Conservation (phyloP, 1,284 basidiomycete species). For the Malassezia psittaci region DNA sequence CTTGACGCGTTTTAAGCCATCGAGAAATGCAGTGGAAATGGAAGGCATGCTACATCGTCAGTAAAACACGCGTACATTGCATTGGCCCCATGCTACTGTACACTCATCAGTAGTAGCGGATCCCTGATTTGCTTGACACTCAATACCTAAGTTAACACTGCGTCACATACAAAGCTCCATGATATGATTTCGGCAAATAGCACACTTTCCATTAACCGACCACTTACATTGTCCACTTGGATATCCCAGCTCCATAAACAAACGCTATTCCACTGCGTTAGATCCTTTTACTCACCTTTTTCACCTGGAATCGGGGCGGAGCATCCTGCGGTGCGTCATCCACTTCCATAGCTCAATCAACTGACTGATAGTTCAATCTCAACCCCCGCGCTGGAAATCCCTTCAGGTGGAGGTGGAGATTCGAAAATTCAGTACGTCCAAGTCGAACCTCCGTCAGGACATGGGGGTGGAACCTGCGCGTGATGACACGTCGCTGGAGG, state of each 20-base stretch:
- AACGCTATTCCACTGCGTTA: conserved; percentile 42
- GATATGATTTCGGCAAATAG: conserved; percentile 48
- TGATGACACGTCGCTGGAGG: conserved; percentile 30
- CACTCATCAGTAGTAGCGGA: conserved; percentile 93
- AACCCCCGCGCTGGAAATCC: too few species aligned
- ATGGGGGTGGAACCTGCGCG: neutral
- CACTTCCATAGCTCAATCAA: conserved; percentile 25
- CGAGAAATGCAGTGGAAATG: conserved; percentile 99
- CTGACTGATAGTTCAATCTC: too few species aligned
- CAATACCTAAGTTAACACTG: conserved; percentile 64
- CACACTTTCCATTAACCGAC: conserved; percentile 28
- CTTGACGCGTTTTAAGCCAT: conserved; percentile 98
- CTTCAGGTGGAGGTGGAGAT: too few species aligned
- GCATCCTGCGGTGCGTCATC: conserved; percentile 26
- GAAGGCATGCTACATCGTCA: conserved; percentile 73
- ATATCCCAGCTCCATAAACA: conserved; percentile 48
- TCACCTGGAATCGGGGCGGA: conserved; percentile 43
- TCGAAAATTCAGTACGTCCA: too few species aligned
- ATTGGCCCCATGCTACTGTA: conserved; percentile 97
- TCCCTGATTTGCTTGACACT: conserved; percentile 98
- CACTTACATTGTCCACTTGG: conserved; percentile 44
- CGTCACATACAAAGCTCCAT: conserved; percentile 44
- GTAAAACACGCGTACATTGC: conserved; percentile 62
- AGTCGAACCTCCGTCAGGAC: too few species aligned
- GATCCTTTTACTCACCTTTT: conserved; percentile 31